A percentile compares a stretch with the other conserved stretches of the same genome.
Conservation (phyloP, 148 eudicot genomes). For the Rhododendron molle region DNA sequence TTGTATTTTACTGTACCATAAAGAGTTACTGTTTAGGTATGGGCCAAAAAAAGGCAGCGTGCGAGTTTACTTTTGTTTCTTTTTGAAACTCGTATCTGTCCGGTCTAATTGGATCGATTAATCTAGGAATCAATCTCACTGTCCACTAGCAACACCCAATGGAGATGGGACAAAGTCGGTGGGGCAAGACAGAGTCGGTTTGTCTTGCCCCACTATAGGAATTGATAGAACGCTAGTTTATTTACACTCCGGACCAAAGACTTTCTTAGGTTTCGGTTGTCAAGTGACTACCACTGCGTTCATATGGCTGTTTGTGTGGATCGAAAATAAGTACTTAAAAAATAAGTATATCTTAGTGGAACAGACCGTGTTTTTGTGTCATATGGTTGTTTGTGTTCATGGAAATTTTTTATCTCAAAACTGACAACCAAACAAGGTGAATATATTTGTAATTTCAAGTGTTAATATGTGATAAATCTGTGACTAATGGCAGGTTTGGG, state of each 20-base stretch:
- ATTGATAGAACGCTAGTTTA: not conserved
- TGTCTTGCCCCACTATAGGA: not conserved
- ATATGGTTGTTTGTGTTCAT: not conserved
- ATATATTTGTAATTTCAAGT: not conserved
- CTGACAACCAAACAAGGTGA: not conserved
- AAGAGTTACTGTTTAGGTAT: not conserved
- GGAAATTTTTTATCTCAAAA: no score
- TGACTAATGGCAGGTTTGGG: conserved; percentile 55
- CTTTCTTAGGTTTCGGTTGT: not conserved
- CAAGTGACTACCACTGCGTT: not conserved
- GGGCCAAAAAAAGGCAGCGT: not conserved
- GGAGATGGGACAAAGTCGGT: not conserved
- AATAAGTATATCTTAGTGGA: no score
- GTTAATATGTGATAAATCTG: not conserved
- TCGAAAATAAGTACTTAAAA: no score
- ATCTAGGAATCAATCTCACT: not conserved
- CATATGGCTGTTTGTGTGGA: no score
- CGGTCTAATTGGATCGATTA: not conserved
- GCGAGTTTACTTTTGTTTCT: not conserved
- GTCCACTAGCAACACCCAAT: not conserved
- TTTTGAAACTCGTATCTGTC: not conserved
- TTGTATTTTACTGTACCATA: not conserved
- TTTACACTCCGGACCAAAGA: not conserved
- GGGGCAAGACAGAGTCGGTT: not conserved
- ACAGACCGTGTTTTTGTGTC: no score